These are phyloP conservation scores for Hippophae gyantsensis DNA, from an alignment of 306 rosid species.

Conservation along the genomic window DNA sequence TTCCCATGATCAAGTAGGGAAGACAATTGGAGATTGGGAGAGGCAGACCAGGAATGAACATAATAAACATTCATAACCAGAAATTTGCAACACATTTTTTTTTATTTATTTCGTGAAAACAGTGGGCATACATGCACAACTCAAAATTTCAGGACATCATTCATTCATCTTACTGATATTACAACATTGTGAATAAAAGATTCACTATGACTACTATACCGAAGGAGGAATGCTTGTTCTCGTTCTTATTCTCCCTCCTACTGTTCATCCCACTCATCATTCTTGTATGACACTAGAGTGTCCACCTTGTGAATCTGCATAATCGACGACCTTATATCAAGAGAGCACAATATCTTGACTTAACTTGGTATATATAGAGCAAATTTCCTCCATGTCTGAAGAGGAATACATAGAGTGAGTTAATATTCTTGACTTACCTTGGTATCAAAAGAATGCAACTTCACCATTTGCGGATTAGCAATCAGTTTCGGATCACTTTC, in stretches of 20 bases:
- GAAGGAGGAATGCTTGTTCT: no score
- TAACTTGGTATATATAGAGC: no score
- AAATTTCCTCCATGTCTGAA: background rate
- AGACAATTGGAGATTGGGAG: no score
- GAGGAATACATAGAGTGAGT: background rate
- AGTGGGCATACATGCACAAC: background rate
- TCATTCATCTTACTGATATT: background rate
- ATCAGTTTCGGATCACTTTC: slow-evolving; percentile 98
- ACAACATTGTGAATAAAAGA: slow-evolving; percentile 60
- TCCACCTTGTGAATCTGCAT: slow-evolving; percentile 88
- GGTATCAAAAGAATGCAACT: slow-evolving; percentile 94
- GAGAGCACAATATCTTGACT: no score
- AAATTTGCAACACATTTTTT: no score
- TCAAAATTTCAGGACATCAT: background rate
- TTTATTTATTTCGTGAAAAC: no score
- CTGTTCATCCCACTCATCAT: slow-evolving; percentile 77
- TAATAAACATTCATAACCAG: no score
- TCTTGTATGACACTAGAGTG: slow-evolving; percentile 95
- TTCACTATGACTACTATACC: slow-evolving; percentile 20
- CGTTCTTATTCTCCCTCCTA: slow-evolving; percentile 8
- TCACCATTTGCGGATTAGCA: slow-evolving; percentile 96
- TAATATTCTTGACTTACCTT: slow-evolving; percentile 38
- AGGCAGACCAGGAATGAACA: no score
- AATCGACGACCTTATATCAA: slow-evolving; percentile 6
- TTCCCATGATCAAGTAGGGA: no score